Conservation (phyloP, 2,329 filamentous ascomycete species). For the Fonsecaea pedrosoi region DNA sequence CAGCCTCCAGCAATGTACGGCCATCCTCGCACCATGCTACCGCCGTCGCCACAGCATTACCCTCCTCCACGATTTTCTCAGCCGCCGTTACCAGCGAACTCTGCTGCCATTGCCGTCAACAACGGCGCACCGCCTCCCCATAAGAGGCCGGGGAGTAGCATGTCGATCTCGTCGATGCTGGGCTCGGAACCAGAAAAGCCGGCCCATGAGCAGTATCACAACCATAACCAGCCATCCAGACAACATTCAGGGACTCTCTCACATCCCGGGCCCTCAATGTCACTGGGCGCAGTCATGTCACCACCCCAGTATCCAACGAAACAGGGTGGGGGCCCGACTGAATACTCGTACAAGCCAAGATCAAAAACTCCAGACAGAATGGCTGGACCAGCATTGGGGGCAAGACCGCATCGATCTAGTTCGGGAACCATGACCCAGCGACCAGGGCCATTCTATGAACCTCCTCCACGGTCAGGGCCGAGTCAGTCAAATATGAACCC, state of each 20-base stretch:
- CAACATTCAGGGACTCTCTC: constrained; percentile 40
- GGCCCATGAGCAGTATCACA: constrained; percentile 52
- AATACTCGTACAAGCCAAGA: constrained; percentile 68
- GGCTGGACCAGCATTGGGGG: constrained; percentile 47
- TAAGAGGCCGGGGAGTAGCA: constrained; percentile 64
- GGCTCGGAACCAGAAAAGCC: constrained; percentile 59
- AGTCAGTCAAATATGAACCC: constrained; percentile 9
- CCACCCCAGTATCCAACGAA: constrained; percentile 51
- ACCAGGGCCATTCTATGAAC: constrained; percentile 33
- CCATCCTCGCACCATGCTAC: constrained; percentile 35
- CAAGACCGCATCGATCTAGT: constrained; percentile 40
- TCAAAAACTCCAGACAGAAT: constrained; percentile 73
- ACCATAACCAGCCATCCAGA: constrained; percentile 50
- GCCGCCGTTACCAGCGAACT: constrained; percentile 30
- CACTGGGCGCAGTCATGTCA: constrained; percentile 51
- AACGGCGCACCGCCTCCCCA: constrained; percentile 30
- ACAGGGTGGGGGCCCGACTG: constrained; percentile 54
- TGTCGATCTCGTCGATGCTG: constrained; percentile 77
- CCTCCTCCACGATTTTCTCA: constrained; percentile 33
- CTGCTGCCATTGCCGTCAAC: constrained; percentile 18
- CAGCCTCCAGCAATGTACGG: constrained; percentile 35
- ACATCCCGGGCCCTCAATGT: constrained; percentile 44
- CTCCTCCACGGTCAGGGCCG: constrained; percentile 23
- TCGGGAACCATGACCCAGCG: constrained; percentile 39
- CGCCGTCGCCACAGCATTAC: constrained; percentile 37